Percentiles rank a stretch among this genome's conserved stretches.
Conservation (phyloP, 148 eudicot species). For the Rhododendron ovatum region DNA sequence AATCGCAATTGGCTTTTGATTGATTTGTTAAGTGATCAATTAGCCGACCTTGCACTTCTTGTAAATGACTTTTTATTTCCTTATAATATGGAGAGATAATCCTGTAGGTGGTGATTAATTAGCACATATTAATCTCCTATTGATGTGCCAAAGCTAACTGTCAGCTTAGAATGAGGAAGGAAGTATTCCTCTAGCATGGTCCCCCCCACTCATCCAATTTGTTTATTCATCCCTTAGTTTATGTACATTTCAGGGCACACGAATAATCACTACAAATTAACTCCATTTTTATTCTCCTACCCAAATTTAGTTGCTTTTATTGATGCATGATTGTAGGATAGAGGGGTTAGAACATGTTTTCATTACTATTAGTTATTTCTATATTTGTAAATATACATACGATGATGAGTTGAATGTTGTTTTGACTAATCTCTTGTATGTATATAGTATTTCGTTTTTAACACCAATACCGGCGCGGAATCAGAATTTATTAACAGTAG, state of each 20-base stretch:
- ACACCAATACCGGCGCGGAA: not conserved
- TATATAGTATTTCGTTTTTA: not conserved
- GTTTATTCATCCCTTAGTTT: not conserved
- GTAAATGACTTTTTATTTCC: not conserved
- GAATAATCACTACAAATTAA: not conserved
- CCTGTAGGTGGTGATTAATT: not conserved
- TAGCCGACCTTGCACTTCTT: not conserved
- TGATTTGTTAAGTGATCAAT: not conserved
- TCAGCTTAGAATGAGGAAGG: not conserved
- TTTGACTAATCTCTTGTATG: too few species aligned
- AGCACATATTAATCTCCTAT: not conserved
- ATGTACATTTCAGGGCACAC: not conserved
- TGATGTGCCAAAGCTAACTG: not conserved
- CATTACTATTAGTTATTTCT: not conserved
- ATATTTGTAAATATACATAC: too few species aligned
- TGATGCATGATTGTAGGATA: not conserved
- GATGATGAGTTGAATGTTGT: too few species aligned
- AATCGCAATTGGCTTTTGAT: not conserved
- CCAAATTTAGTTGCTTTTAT: not conserved
- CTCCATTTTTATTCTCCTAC: not conserved
- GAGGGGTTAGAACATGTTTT: not conserved
- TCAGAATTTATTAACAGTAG: not conserved
- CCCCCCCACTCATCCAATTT: not conserved
- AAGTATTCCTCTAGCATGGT: not conserved
- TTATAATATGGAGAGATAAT: not conserved